Evolutionary conservation across 208 protist species (phyloP).

Genomic region (Histomonas meleagridis): DNA sequence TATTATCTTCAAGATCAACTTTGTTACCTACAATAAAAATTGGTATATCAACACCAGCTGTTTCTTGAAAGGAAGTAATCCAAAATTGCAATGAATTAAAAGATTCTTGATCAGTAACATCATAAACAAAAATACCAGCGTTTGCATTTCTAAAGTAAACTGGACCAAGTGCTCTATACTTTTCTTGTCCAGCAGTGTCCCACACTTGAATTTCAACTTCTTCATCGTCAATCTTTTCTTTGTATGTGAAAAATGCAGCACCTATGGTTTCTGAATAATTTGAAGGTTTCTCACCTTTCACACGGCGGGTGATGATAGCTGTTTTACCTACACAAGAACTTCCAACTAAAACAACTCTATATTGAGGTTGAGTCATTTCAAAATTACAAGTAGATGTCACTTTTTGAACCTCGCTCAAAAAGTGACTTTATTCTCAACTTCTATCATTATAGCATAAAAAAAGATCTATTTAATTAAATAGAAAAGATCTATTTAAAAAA

Average conservation of each 20-base stretch:
- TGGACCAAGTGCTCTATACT: constrained; percentile 57
- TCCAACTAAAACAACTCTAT: neutral
- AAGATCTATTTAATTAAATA: too few relatives aligned
- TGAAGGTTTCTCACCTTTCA: neutral
- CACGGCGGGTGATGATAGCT: neutral
- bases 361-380: too few relatives aligned
- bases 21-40: constrained; percentile 23
- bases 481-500: too few relatives aligned
- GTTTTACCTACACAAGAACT: neutral
- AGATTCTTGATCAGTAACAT: neutral
- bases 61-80: neutral
- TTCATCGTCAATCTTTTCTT: neutral
- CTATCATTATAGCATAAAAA: too few relatives aligned
- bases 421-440: too few relatives aligned
- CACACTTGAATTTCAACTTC: neutral
- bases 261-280: neutral
- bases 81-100: neutral
- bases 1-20: neutral
- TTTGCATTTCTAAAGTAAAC: constrained; percentile 81
- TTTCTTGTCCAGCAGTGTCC: neutral
- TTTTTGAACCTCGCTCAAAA: too few relatives aligned
- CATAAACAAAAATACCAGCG: constrained; percentile 64
- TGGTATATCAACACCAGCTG: neutral
- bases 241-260: neutral
- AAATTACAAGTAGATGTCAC: too few relatives aligned